These are phyloP conservation scores for Rhododendron mucronatum DNA, from an alignment of 148 eudicot genomes.

Conservation along the genomic window DNA sequence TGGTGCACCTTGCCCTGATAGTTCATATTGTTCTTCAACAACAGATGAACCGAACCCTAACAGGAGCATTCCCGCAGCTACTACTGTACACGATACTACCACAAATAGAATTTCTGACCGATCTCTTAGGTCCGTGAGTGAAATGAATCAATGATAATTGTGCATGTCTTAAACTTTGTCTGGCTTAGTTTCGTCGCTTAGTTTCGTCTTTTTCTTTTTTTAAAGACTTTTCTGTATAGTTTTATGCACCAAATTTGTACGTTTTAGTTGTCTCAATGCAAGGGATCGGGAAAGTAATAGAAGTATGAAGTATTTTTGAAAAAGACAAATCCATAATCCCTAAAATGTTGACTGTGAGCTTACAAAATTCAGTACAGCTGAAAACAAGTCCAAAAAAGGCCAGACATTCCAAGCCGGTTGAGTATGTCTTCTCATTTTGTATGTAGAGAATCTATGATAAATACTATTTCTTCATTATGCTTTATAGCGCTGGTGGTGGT, in stretches of 20 bases:
- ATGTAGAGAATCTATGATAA: background rate
- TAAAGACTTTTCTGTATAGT: background rate
- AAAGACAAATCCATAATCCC: background rate
- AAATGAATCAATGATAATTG: background rate
- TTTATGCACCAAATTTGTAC: background rate
- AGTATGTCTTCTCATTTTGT: background rate
- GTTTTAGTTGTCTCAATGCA: background rate
- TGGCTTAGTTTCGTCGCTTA: background rate
- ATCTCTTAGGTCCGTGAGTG: slow-evolving; percentile 17
- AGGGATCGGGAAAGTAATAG: background rate
- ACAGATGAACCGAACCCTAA: background rate
- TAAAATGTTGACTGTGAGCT: background rate
- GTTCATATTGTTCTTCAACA: slow-evolving; percentile 12
- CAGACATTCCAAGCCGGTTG: background rate
- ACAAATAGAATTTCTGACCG: slow-evolving; percentile 2
- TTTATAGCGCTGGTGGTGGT: slow-evolving; percentile 39
- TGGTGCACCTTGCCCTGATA: slow-evolving; percentile 8
- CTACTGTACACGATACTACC: slow-evolving; percentile 4
- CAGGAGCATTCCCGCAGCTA: slow-evolving; percentile 4
- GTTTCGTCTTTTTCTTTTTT: background rate
- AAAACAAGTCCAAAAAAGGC: background rate
- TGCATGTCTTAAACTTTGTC: background rate
- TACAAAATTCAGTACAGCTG: background rate
- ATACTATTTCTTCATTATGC: background rate
- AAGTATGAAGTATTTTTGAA: background rate